Base-by-base conservation (phyloP, 2,329 filamentous ascomycete species). In the Rhynchosporium agropyri region DNA sequence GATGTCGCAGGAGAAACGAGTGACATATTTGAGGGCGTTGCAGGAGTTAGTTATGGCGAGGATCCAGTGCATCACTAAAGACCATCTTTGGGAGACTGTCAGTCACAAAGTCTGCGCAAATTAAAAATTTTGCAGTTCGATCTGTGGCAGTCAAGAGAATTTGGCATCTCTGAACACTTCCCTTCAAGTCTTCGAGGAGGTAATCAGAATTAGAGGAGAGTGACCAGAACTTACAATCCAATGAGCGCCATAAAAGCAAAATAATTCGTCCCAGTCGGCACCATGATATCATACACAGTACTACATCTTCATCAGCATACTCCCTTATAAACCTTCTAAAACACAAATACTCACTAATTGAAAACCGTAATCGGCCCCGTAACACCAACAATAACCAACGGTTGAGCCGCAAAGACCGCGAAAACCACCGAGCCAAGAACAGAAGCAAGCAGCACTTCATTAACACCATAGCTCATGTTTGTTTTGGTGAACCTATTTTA, bases 211-310 rank as follows among this genome's bases (percentile, higher is more conserved):
- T 28, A 26, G 62, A 31, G 7, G 9, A 20, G n/a, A 43, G 6
- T 13, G 1, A 1, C 31, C 4, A 3, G 9, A 6, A 65, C 71
- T 60, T 64, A 73, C 80, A 96, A 83, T 66, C 91, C 91, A 71
- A 96, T 91, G 89, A 92, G 94, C 71, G 87, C 89, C 92, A 96
- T 96, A 75, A 97, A 97, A 6, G 88, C 86, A 60, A 96, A 85
- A 73, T 94, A 96, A 72, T 93, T 88, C 4, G 89, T 90, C 0
- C 90, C 90, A 0, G 86, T 86, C 1, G 89, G 88, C 0, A 82
- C 79, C 74, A 97, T 90, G 67, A 97, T 96, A 75, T 95, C 89
- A 78, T 93, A 96, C 2, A 96, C 91, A 3, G 92, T 97, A 73
- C 60, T 61, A 90, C n/a, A 90, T 93, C 72, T 8, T 15, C 6